Evolutionary conservation across 2,329 filamentous ascomycete genomes (phyloP), one percentile per base, ranked within the genome.

Genomic region (Beauveria medogensis): DNA sequence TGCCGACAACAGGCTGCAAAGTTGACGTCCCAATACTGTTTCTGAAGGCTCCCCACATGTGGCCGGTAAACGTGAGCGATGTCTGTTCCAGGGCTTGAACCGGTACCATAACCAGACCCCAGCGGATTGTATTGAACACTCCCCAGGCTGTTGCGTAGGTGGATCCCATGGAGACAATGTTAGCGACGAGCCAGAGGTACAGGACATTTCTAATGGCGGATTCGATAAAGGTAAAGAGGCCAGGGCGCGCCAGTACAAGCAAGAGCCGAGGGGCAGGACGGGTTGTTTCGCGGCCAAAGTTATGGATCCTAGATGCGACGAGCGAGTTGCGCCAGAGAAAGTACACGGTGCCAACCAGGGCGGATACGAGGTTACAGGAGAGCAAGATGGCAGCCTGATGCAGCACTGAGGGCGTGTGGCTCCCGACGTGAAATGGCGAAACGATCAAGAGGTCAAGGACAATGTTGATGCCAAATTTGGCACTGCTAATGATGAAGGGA

Each of bases 31-130:
- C 72, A 3, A 76, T 65, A 0, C 30, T 50, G 7, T 68, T 63
- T n/a, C 76, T 70, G 75, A 75, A 80, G 0, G 70, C 63, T 0
- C 86, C 86, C 87, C 87, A 91, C 1, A 72, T 72, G 65, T 91
- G 87, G 0, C 87, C 86, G 18, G 89, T 77, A 66, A 90, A 90
- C 0, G 84, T 77, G 0, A 88, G 73, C 0, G 84, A 78, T 0
- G 87, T 87, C 2, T 83, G 82, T 69, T 91, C 86, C 0, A 90
- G 74, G 0, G 86, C 80, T 63, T 84, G 81, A 0, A 91, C 84
- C 0, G 87, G 87, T 0, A 90, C 86, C 87, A 91, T 91, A 34
- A 91, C 75, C 1, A 91, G 74, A 0, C 87, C 88, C 87, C 87
- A 90, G 16, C 87, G 80, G 47, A 91, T 90, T 0, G 86, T 90